Evolutionary conservation across 2,329 filamentous ascomycete species (phyloP), one percentile per base, ranked within the genome.

Genomic region (Elsinoe australis): DNA sequence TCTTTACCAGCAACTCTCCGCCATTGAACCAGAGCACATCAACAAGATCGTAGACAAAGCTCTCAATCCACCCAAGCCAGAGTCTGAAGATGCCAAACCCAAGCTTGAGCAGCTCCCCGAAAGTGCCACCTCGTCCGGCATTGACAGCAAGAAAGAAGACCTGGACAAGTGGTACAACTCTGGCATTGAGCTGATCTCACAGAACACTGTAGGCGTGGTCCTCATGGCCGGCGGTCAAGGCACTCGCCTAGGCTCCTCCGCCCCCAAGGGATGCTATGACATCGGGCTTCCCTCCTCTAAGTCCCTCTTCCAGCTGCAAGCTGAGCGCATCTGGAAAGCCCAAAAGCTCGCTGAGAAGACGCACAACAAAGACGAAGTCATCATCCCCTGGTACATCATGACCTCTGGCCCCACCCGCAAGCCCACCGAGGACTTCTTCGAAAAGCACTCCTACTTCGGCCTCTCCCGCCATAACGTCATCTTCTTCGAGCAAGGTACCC

Each of bases 321-420:
- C 85, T 35, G 89, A 98, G 78, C 78, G 92, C 48, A 96, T 98
- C 63, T 76, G 76, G 60, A 94, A 88, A 72, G 71, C 94, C 6
- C 85, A 96, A 70, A 70, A 81, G 59, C 73, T 96, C 55, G 89
- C 90, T 34, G 75, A 80, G 58, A 80, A 84, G 66, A 80, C 82
- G 63, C 73, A 78, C 47, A 76, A 76, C 50, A 75, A 75, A 56
- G 72, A 70, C 52, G 72, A 71, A 41, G 79, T 80, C 34, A 73
- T 83, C 24, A 82, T 96, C 33, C 92, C 92, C 9, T 98, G 92
- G 92, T 98, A 98, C 70, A 87, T 98, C 67, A 98, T 98, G 92
- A 98, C 92, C 60, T 95, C 87, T 61, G 92, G 92, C 3, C 92
- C 92, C 36, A 98, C 92, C 5, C 80, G 89, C 56, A 80, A 80